Evolutionary conservation across 345 rosid species (phyloP).

Genomic region (Pistacia atlantica): DNA sequence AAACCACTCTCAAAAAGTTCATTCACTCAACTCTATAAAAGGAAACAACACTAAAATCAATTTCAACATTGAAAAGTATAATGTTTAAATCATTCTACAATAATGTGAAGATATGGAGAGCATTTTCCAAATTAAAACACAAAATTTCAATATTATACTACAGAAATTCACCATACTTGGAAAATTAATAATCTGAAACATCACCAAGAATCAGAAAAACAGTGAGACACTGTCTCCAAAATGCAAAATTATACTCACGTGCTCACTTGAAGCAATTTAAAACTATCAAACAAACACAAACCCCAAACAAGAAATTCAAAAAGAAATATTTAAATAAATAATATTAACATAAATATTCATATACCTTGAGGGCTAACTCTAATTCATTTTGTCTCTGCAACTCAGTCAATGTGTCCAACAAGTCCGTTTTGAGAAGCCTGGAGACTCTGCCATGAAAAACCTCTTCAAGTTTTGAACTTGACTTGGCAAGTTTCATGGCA

Average conservation of each 20-base stretch:
- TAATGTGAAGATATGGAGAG: neutral
- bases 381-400: constrained; percentile 51
- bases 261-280: neutral
- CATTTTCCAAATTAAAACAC: neutral
- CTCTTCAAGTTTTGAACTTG: constrained; percentile 33
- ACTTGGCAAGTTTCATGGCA: constrained; percentile 57
- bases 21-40: neutral
- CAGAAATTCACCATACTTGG: neutral
- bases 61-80: neutral
- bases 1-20: neutral
- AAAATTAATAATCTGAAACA: neutral
- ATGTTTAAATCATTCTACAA: neutral
- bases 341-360: neutral
- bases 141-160: neutral
- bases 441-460: constrained; percentile 36
- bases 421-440: constrained; percentile 61
- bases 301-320: neutral
- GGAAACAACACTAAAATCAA: neutral
- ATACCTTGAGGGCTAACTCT: constrained; percentile 51
- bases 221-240: neutral
- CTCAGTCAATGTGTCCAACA: constrained; percentile 49
- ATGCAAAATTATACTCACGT: neutral
- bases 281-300: neutral
- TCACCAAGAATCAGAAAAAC: neutral
- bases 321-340: neutral